phyloP scores from a whole-genome alignment of 2,329 filamentous ascomycete species.

The Calonectria crousiana region DNA sequence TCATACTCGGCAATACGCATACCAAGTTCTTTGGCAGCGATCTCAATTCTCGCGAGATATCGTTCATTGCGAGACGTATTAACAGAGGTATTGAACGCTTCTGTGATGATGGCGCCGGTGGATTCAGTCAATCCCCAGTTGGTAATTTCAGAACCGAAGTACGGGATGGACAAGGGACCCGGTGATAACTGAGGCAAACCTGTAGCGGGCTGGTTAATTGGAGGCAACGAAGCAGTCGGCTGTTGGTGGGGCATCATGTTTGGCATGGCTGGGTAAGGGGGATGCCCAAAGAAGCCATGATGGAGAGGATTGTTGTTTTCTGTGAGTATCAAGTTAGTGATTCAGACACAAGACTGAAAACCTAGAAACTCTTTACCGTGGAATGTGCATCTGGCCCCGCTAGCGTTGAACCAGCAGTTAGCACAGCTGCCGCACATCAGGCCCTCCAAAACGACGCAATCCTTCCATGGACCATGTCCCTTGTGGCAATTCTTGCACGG shows the following conservation, averaged over 20 bases:
- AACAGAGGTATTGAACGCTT: constrained; percentile 60
- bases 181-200: constrained; percentile 10
- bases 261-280: background rate
- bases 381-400: constrained; percentile 70
- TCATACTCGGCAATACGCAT: constrained; percentile 65
- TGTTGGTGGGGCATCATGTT: background rate
- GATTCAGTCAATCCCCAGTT: constrained; percentile 44
- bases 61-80: constrained; percentile 58
- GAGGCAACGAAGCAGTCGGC: constrained; percentile 17
- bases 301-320: constrained; percentile 39
- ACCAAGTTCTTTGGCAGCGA: constrained; percentile 66
- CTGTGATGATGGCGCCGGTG: constrained; percentile 42
- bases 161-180: constrained; percentile 29
- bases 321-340: background rate
- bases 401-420: constrained; percentile 75
- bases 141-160: constrained; percentile 51
- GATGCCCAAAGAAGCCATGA: constrained; percentile 21
- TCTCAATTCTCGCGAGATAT: constrained; percentile 64
- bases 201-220: background rate
- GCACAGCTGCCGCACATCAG: constrained; percentile 73
- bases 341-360: background rate
- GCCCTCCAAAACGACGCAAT: constrained; percentile 69
- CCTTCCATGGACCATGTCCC: constrained; percentile 70
- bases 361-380: constrained; percentile 61
- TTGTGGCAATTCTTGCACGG: constrained; percentile 72